Evolutionary conservation across 192 early-diverging fungal genomes (phyloP).

Genomic region (Oehlia diaphana): DNA sequence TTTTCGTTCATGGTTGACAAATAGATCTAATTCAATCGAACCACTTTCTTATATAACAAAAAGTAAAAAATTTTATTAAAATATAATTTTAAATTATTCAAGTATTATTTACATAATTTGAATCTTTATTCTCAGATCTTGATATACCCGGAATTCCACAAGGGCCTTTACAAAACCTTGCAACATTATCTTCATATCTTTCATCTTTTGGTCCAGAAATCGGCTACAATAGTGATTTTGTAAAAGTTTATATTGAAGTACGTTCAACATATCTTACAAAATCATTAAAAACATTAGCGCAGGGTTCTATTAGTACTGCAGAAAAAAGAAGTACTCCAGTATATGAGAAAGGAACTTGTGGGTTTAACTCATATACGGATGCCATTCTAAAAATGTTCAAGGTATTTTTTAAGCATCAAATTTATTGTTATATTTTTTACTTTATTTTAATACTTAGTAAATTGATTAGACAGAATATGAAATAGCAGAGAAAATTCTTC

Average conservation of each 20-base stretch:
- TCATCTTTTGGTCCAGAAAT: constrained; percentile 49
- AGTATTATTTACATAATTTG: not conserved
- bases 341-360: constrained; percentile 63
- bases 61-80: constrained; percentile 1
- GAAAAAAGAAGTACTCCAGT: constrained; percentile 34
- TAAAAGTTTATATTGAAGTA: constrained; percentile 68
- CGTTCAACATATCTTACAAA: constrained; percentile 64
- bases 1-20: constrained; percentile 51
- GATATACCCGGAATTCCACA: constrained; percentile 42
- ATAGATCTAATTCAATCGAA: constrained; percentile 46
- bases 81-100: not conserved
- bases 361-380: constrained; percentile 61
- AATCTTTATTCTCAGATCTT: constrained; percentile 4
- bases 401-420: constrained; percentile 39
- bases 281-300: constrained; percentile 48
- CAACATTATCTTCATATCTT: constrained; percentile 48
- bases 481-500: constrained; percentile 57
- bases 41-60: constrained; percentile 25
- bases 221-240: constrained; percentile 50
- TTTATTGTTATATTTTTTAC: not conserved
- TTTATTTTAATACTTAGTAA: not conserved
- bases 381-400: constrained; percentile 62
- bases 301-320: constrained; percentile 51
- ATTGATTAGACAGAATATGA: constrained; percentile 60
- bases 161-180: constrained; percentile 32